Percentiles rank a stretch among this genome's conserved stretches.
Conservation (phyloP, 345 rosid genomes). For the Salix viminalis region DNA sequence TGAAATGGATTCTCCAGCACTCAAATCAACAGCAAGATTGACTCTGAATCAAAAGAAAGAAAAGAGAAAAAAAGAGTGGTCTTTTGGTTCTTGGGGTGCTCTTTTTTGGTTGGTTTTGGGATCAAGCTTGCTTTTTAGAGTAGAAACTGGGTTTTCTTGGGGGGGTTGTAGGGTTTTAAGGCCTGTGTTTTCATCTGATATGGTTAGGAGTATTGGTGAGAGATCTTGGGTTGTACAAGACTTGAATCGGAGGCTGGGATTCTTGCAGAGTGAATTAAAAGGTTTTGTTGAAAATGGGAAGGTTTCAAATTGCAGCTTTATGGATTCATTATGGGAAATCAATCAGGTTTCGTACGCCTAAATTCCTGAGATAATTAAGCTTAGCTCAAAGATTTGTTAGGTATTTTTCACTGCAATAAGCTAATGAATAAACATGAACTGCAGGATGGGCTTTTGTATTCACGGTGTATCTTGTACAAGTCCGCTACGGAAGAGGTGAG, state of each 20-base stretch:
- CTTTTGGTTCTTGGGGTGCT: neutral
- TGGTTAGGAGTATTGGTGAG: conserved; percentile 42
- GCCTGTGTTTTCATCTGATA: conserved; percentile 43
- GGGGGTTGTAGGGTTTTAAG: conserved; percentile 30
- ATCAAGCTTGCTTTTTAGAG: conserved; percentile 36
- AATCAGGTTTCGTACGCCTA: conserved; percentile 42
- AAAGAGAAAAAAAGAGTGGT: conserved; percentile 16
- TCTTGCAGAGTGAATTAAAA: conserved; percentile 48
- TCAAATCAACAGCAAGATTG: conserved; percentile 40
- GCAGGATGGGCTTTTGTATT: conserved; percentile 60
- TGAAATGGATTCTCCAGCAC: conserved; percentile 31
- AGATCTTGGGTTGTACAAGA: conserved; percentile 37
- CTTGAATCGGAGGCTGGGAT: conserved; percentile 39
- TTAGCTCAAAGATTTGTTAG: neutral
- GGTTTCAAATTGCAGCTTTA: conserved; percentile 50
- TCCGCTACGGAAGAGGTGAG: conserved; percentile 73
- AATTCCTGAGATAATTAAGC: neutral
- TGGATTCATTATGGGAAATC: conserved; percentile 55
- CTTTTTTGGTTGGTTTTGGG: conserved; percentile 30
- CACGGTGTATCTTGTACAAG: conserved; percentile 61
- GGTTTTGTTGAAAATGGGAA: conserved; percentile 26
- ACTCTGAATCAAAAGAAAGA: conserved; percentile 14
- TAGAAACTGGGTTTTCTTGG: conserved; percentile 45
- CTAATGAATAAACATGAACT: neutral
- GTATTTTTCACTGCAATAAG: neutral